A percentile compares a stretch with the other conserved stretches of the same genome.
Evolutionary conservation across 441 rosid species (phyloP).

Genomic region (Eruca vesicaria): DNA sequence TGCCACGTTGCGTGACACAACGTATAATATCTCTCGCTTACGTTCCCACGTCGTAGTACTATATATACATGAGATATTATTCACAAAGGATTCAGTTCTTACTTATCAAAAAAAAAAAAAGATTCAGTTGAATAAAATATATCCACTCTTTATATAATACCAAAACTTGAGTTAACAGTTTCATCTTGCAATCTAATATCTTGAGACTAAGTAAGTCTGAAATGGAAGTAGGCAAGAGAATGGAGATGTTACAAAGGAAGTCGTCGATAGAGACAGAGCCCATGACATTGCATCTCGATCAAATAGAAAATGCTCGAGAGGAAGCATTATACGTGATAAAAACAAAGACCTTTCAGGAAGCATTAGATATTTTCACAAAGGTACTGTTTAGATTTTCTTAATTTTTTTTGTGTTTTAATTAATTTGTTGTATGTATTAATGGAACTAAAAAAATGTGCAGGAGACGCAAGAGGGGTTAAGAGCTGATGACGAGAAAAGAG

Average conservation of each 20-base stretch:
- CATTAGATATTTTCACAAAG: constrained; percentile 32
- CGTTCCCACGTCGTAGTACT: constrained; percentile 17
- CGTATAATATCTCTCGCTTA: not conserved
- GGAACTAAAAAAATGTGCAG: not conserved
- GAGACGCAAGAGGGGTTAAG: constrained; percentile 17
- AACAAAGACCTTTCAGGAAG: constrained; percentile 30
- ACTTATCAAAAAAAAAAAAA: no score
- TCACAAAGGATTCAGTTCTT: not conserved
- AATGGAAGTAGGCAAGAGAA: constrained; percentile 22
- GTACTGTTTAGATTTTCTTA: not conserved
- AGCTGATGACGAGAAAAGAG: constrained; percentile 1
- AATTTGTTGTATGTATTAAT: not conserved
- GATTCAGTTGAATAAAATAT: constrained; percentile 5
- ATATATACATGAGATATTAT: not conserved
- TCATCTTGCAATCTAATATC: not conserved
- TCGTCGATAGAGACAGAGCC: constrained; percentile 37
- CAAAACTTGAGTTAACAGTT: not conserved
- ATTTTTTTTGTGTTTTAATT: not conserved
- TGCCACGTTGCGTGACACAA: constrained; percentile 28
- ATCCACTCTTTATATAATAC: not conserved
- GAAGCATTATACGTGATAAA: constrained; percentile 27
- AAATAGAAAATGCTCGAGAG: constrained; percentile 28
- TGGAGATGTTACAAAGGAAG: constrained; percentile 30
- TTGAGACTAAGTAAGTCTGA: not conserved
- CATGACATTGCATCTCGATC: constrained; percentile 27